Conservation (phyloP, 257 asterid species). For the Lithospermum erythrorhizon region DNA sequence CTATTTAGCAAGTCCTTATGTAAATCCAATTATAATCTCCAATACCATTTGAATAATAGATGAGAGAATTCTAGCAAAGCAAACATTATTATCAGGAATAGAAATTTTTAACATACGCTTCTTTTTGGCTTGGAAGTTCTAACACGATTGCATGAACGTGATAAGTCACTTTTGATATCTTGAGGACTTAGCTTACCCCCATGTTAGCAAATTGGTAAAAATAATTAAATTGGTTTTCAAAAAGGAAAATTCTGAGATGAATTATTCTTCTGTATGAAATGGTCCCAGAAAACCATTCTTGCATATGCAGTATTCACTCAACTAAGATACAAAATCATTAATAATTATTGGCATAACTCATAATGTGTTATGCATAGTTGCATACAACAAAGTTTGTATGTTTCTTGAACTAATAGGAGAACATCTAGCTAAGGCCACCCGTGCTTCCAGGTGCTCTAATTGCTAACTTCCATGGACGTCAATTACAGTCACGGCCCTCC, state of each 20-base stretch:
- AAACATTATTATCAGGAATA: no score
- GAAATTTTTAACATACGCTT: background rate
- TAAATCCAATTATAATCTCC: no score
- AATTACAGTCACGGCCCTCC: constrained; percentile 12
- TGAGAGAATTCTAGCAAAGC: no score
- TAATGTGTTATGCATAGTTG: background rate
- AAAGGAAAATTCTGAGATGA: background rate
- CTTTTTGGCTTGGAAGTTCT: background rate
- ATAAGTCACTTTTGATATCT: background rate
- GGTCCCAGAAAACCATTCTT: no score
- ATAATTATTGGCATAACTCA: background rate
- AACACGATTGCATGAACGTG: background rate
- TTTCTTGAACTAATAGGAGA: constrained; percentile 4
- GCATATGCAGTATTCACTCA: no score
- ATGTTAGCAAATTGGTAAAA: background rate
- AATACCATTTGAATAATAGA: no score
- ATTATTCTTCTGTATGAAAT: background rate
- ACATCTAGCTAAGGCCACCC: constrained; percentile 9
- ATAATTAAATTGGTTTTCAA: no score
- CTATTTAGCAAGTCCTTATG: no score
- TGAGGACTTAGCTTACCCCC: background rate
- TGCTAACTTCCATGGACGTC: constrained; percentile 31
- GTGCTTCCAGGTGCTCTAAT: constrained; percentile 10
- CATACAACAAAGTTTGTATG: constrained; percentile 4
- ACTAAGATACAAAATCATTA: no score